phyloP scores from a whole-genome alignment of 2,329 filamentous ascomycete genomes.

The Beauveria sp. region DNA sequence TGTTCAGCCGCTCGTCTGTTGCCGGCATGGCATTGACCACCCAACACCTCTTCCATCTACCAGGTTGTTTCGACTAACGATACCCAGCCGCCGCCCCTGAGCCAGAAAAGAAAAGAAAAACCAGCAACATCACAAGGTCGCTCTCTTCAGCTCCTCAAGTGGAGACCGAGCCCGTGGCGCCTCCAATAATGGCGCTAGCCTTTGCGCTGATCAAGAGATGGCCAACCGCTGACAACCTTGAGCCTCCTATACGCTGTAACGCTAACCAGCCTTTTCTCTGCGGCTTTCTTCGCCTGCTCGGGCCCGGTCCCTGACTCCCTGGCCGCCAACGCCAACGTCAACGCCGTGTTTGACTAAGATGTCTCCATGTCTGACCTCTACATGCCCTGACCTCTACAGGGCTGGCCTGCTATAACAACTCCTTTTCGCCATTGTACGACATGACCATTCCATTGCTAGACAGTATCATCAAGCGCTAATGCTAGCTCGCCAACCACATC shows the following conservation, averaged over 20 bases:
- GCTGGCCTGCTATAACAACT: neutral
- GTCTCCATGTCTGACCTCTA: neutral
- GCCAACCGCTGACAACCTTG: conserved; percentile 8
- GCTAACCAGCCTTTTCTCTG: neutral
- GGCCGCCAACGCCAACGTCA: neutral
- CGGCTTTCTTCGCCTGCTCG: neutral
- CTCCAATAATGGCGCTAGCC: conserved; percentile 6
- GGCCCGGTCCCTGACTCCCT: conserved; percentile 7
- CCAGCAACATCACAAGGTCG: conserved; percentile 10
- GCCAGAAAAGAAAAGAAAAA: neutral
- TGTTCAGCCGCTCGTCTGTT: too few species aligned
- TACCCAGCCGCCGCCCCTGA: neutral
- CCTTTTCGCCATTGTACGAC: conserved; percentile 3
- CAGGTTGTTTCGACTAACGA: neutral
- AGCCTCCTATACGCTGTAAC: conserved; percentile 9
- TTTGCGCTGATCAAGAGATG: conserved; percentile 10
- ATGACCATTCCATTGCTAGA: neutral
- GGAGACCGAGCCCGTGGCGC: neutral
- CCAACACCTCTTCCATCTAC: neutral
- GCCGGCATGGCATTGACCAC: neutral
- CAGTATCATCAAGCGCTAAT: neutral
- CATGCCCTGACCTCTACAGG: neutral
- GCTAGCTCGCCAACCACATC: conserved; percentile 6
- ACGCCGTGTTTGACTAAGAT: neutral
- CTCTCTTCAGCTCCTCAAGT: conserved; percentile 1